Conservation (phyloP, 1,284 basidiomycete species). For the Cerioporus squamosus region DNA sequence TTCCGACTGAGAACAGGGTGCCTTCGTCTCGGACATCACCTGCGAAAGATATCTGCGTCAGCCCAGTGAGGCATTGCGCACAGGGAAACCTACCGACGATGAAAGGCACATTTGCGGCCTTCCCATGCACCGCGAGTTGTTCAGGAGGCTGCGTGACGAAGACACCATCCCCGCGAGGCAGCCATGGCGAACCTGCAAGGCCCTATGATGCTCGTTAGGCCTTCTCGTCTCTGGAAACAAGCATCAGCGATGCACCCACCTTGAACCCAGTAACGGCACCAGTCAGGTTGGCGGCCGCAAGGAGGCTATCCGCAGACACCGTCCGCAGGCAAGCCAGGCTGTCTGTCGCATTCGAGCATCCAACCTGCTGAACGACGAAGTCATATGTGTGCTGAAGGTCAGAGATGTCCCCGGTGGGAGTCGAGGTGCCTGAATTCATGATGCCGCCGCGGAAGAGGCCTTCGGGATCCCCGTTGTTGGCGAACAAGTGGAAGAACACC, state of each 20-base stretch:
- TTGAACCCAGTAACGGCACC: not conserved
- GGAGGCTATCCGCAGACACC: slow-evolving; percentile 33
- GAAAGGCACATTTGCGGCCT: slow-evolving; percentile 32
- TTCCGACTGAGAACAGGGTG: slow-evolving; percentile 29
- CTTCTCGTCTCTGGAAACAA: not conserved
- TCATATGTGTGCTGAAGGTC: slow-evolving; percentile 38
- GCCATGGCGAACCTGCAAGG: slow-evolving; percentile 10
- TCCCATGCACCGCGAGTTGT: slow-evolving; percentile 25
- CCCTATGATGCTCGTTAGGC: not conserved
- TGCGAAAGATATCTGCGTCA: slow-evolving; percentile 6
- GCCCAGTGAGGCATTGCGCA: too few species aligned
- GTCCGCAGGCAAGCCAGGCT: slow-evolving; percentile 44
- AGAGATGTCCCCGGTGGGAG: slow-evolving; percentile 34
- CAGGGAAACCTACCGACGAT: slow-evolving; percentile 25
- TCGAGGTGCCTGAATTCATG: slow-evolving; percentile 40
- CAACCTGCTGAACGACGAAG: slow-evolving; percentile 32
- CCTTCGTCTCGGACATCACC: slow-evolving; percentile 36
- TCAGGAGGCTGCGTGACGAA: slow-evolving; percentile 32
- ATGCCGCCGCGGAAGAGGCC: slow-evolving; percentile 39
- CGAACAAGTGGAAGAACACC: slow-evolving; percentile 34
- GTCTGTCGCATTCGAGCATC: slow-evolving; percentile 35
- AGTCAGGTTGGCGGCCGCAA: slow-evolving; percentile 29
- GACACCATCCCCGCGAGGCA: slow-evolving; percentile 34
- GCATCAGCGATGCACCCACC: not conserved
- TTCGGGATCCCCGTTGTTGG: slow-evolving; percentile 34